A percentile compares a stretch with the other conserved stretches of the same genome.
phyloP scores from a whole-genome alignment of 148 eudicot species.

The Silene latifolia region DNA sequence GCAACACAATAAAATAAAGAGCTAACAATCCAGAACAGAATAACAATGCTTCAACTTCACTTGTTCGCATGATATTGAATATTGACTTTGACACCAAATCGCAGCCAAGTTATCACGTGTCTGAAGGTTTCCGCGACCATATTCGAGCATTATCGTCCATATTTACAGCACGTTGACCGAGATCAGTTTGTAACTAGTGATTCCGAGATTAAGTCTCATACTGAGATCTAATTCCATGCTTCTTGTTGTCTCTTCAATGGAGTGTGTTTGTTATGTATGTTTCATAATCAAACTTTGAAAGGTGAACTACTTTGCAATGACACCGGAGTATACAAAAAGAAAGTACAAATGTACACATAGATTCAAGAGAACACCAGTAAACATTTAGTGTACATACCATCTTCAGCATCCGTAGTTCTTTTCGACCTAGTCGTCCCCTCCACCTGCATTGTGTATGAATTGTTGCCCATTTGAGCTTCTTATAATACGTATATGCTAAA shows the following conservation, averaged over 20 bases:
- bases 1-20: neutral
- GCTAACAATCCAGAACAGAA: conserved; percentile 3
- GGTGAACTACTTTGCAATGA: neutral
- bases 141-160: neutral
- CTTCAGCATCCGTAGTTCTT: conserved; percentile 66
- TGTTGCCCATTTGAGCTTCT: conserved; percentile 62
- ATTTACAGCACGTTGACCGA: neutral
- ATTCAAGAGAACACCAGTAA: conserved; percentile 4
- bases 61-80: too few relatives aligned
- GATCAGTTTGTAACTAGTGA: too few relatives aligned
- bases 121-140: neutral
- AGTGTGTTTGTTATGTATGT: neutral
- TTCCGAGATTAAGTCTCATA: too few relatives aligned
- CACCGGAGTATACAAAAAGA: neutral
- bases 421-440: conserved; percentile 69
- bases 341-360: neutral
- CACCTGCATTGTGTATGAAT: conserved; percentile 73
- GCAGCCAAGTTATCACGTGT: neutral
- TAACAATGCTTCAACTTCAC: neutral
- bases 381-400: conserved; percentile 49
- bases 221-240: neutral
- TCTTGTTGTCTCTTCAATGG: conserved; percentile 3
- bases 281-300: neutral
- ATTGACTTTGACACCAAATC: neutral
- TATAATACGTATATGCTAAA: conserved; percentile 48